Base-by-base conservation (phyloP, 108 stramenopile species). In the Fistulifera pelliculosa region DNA sequence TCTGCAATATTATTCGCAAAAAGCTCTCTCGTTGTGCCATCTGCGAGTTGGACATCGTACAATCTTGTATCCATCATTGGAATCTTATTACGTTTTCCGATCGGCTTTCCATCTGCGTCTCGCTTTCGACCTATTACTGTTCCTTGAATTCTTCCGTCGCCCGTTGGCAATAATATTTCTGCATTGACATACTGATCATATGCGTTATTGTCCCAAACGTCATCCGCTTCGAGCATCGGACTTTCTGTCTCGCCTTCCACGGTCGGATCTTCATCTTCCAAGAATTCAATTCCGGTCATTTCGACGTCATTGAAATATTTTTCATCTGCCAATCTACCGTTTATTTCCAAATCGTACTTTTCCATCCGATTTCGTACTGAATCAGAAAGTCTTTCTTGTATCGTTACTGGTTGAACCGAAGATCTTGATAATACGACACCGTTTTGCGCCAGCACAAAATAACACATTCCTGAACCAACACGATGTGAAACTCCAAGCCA, bases 21-120 rank as follows among this genome's bases (percentile, higher is more conserved):
- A 47, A 69, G 42, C 4, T 44, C 24, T 21, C 60, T 47, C 6
- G 47, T 28, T 1, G 16, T 12, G 16, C 77, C 77, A 48, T 79
- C 73, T 10, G 55, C 35, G 38, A 71, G 74, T 48, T 69, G 49
- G 17, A 61, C 58, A 27, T 68, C 67, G 47, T 68, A 71, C 1
- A 74, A 25, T 45, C 47, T 14, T 12, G 53, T 62, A 41, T 68
- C 67, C 27, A 62, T 17, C 23, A 68, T 62, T 26, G 67, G 67
- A 21, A 62, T 62, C 27, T 50, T 27, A 24, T 62, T 35, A 3
- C 25, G 47, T 42, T 45, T 38, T 2, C 71, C 71, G 35, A 64
- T 35, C 2, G 58, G 56, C 42, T 65, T 55, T 0, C 71, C 71
- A 47, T 58, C 51, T 1, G 27, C 31, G 26, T 73, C 50, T 1